These are phyloP conservation scores for Solanum okadae DNA, from an alignment of 257 asterid species.

Conservation along the genomic window DNA sequence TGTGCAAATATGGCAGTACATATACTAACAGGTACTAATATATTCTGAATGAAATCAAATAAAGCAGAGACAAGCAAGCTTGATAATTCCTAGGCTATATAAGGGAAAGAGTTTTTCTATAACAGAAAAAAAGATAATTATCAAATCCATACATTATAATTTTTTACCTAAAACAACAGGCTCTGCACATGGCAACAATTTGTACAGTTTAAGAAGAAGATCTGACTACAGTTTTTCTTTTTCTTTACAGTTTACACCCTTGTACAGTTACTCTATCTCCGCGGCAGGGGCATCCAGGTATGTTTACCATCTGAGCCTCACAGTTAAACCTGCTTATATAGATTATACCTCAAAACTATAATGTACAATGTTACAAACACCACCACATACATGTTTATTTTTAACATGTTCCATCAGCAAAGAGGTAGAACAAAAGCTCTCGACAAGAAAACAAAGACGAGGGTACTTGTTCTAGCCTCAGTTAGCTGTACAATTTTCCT, in stretches of 20 bases:
- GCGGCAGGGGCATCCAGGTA: constrained; percentile 30
- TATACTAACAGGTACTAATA: neutral
- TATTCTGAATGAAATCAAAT: neutral
- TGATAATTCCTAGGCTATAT: neutral
- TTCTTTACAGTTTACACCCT: constrained; percentile 14
- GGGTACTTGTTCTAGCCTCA: constrained; percentile 33
- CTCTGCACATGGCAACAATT: constrained; percentile 15
- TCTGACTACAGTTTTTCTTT: neutral
- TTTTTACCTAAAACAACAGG: constrained; percentile 7
- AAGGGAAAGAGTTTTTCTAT: neutral
- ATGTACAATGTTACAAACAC: constrained; percentile 44
- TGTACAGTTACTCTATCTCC: constrained; percentile 29
- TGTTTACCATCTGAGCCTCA: constrained; percentile 27
- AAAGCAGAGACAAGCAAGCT: neutral
- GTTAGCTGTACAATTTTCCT: constrained; percentile 62
- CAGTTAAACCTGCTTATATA: constrained; percentile 34
- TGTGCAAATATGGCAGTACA: neutral
- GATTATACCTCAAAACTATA: constrained; percentile 37
- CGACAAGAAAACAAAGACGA: neutral
- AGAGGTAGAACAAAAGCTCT: constrained; percentile 20
- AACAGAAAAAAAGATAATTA: neutral
- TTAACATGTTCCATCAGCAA: constrained; percentile 20
- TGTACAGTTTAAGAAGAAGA: neutral
- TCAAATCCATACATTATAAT: constrained; percentile 9
- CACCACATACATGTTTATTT: constrained; percentile 43